phyloP scores from a whole-genome alignment of 176 grass and related monocot species.

The Avena eriantha region DNA sequence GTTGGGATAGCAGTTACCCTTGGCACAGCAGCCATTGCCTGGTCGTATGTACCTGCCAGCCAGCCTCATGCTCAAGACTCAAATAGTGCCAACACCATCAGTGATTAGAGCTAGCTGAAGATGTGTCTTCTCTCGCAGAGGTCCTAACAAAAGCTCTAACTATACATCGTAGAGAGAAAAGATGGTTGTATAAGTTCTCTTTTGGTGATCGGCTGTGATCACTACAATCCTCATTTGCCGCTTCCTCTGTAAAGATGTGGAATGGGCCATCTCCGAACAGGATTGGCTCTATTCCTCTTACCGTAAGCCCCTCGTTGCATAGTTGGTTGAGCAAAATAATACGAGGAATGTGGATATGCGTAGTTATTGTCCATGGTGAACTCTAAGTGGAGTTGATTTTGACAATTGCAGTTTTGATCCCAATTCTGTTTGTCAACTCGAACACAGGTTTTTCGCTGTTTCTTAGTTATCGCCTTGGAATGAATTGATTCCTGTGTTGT shows the following conservation, averaged over 20 bases:
- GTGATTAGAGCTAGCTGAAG: conserved; percentile 51
- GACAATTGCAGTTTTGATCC: conserved; percentile 39
- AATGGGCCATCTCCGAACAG: conserved; percentile 56
- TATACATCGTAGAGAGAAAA: conserved; percentile 57
- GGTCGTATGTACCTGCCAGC: conserved; percentile 75
- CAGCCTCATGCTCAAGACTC: conserved; percentile 43
- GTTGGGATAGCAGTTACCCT: conserved; percentile 82
- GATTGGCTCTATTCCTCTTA: conserved; percentile 54
- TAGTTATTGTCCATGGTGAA: conserved; percentile 36
- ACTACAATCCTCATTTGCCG: conserved; percentile 44
- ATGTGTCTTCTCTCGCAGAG: conserved; percentile 48
- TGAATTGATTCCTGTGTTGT: not conserved
- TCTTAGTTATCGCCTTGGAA: no score
- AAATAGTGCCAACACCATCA: conserved; percentile 37
- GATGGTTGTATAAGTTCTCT: conserved; percentile 55
- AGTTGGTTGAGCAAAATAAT: conserved; percentile 60
- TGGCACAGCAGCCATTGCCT: conserved; percentile 70
- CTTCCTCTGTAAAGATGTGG: conserved; percentile 57
- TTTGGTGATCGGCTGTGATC: conserved; percentile 59
- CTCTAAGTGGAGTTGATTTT: conserved; percentile 48
- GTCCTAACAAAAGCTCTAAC: conserved; percentile 64
- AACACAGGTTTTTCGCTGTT: not conserved
- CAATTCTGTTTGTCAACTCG: not conserved
- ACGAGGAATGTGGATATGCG: conserved; percentile 51
- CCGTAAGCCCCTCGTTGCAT: conserved; percentile 47